A percentile compares a stretch with the other conserved stretches of the same genome.
Evolutionary conservation across 768 basidiomycete genomes (phyloP).

Genomic region (Candolleomyces aberdarensis): DNA sequence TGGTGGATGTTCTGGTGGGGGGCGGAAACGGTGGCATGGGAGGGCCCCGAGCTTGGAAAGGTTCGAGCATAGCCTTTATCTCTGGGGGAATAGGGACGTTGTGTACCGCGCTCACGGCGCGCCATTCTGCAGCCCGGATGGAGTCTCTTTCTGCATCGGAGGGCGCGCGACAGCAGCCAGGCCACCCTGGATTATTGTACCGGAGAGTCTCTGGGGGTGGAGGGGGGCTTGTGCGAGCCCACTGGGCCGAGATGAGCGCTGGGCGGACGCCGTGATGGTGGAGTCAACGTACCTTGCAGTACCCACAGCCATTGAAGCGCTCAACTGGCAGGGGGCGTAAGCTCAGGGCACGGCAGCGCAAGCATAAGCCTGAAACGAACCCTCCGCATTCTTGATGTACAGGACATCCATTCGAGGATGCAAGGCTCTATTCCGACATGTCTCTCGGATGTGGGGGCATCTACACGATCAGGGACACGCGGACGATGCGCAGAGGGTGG

Average conservation of each 20-base stretch:
- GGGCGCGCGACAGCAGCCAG: slow-evolving; percentile 86
- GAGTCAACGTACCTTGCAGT: slow-evolving; percentile 67
- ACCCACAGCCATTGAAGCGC: slow-evolving; percentile 84
- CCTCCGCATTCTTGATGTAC: slow-evolving; percentile 86
- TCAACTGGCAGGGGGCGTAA: slow-evolving; percentile 45
- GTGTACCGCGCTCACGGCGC: slow-evolving; percentile 72
- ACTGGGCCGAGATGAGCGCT: slow-evolving; percentile 39
- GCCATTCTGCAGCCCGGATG: slow-evolving; percentile 77
- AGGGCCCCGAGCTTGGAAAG: slow-evolving; percentile 33
- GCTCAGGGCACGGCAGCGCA: slow-evolving; percentile 6
- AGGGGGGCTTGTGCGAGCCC: slow-evolving; percentile 61
- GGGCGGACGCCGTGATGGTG: slow-evolving; percentile 21
- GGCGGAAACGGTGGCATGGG: slow-evolving; percentile 24
- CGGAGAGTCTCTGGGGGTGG: slow-evolving; percentile 50
- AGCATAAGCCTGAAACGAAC: slow-evolving; percentile 35
- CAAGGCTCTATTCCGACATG: slow-evolving; percentile 68
- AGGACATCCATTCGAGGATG: slow-evolving; percentile 80
- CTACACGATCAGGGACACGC: slow-evolving; percentile 36
- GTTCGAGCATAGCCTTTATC: slow-evolving; percentile 65
- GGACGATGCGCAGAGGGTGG: slow-evolving; percentile 8
- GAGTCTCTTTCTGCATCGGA: slow-evolving; percentile 51
- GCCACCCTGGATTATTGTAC: slow-evolving; percentile 77
- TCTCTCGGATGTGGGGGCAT: slow-evolving; percentile 73
- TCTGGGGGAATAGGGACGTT: slow-evolving; percentile 70
- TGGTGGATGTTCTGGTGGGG: slow-evolving; percentile 11